These are phyloP conservation scores for Cladosporium sp. DNA, from an alignment of 2,329 filamentous ascomycete species.

Conservation along the genomic window DNA sequence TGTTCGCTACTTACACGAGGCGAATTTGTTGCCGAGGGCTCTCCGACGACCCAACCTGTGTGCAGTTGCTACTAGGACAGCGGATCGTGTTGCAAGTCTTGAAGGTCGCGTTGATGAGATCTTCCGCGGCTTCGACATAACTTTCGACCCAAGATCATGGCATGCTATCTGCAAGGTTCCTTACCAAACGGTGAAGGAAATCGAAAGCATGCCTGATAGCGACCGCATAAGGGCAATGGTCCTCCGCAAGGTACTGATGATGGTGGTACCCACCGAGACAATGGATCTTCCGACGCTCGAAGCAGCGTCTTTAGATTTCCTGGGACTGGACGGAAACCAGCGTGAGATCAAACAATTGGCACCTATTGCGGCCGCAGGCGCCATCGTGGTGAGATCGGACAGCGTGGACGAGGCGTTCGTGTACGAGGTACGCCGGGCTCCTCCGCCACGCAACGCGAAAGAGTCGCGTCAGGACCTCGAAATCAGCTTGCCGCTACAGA, in stretches of 20 bases:
- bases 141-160: constrained; percentile 45
- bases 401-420: background rate
- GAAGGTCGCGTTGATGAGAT: constrained; percentile 58
- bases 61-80: constrained; percentile 58
- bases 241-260: constrained; percentile 51
- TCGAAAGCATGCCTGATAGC: constrained; percentile 1
- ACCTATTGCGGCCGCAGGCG: background rate
- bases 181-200: background rate
- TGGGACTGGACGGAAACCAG: constrained; percentile 35
- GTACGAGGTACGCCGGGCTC: constrained; percentile 3
- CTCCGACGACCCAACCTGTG: constrained; percentile 68
- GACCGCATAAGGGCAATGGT: constrained; percentile 43
- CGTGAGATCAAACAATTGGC: background rate
- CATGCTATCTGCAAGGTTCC: constrained; percentile 24
- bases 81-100: constrained; percentile 46
- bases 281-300: constrained; percentile 49
- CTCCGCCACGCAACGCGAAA: background rate
- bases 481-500: background rate
- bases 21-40: constrained; percentile 66
- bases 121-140: constrained; percentile 52
- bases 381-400: background rate
- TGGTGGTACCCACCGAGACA: constrained; percentile 52
- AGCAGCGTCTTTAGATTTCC: constrained; percentile 45
- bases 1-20: constrained; percentile 65
- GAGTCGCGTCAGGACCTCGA: background rate